Evolutionary conservation across 305 asterid genomes (phyloP).

Genomic region (Euphrasia arctica): DNA sequence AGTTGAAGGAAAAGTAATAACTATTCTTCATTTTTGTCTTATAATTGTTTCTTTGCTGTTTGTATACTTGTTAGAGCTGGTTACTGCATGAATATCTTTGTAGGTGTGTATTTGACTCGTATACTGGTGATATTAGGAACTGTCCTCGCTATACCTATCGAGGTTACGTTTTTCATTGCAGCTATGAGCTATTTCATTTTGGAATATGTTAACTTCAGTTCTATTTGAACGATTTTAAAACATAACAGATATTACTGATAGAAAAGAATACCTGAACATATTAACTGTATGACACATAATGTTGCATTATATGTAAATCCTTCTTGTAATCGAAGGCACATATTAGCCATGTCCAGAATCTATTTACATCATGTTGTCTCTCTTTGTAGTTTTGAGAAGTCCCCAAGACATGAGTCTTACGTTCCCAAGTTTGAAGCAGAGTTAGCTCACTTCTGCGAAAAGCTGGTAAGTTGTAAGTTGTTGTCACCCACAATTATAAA

Average conservation of each 20-base stretch:
- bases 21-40: conserved; percentile 4
- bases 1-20: conserved; percentile 90
- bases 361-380: conserved; percentile 29
- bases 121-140: conserved; percentile 8
- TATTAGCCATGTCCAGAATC: conserved; percentile 14
- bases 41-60: background rate
- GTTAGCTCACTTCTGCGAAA: conserved; percentile 90
- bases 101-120: background rate
- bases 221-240: conserved; percentile 9
- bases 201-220: conserved; percentile 2
- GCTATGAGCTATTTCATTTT: conserved; percentile 1
- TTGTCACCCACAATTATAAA: conserved; percentile 17
- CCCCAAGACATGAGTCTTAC: conserved; percentile 83
- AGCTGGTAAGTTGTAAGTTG: conserved; percentile 54
- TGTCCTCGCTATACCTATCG: conserved; percentile 2
- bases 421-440: conserved; percentile 94
- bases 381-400: conserved; percentile 72
- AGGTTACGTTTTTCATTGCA: background rate
- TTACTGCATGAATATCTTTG: conserved; percentile 2
- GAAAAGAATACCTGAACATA: background rate
- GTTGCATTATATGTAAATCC: conserved; percentile 5
- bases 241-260: background rate
- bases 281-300: conserved; percentile 7
- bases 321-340: conserved; percentile 11
- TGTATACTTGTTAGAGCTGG: background rate